Evolutionary conservation across 2,329 filamentous ascomycete species (phyloP).

Genomic region (Nigrospora sphaerica): DNA sequence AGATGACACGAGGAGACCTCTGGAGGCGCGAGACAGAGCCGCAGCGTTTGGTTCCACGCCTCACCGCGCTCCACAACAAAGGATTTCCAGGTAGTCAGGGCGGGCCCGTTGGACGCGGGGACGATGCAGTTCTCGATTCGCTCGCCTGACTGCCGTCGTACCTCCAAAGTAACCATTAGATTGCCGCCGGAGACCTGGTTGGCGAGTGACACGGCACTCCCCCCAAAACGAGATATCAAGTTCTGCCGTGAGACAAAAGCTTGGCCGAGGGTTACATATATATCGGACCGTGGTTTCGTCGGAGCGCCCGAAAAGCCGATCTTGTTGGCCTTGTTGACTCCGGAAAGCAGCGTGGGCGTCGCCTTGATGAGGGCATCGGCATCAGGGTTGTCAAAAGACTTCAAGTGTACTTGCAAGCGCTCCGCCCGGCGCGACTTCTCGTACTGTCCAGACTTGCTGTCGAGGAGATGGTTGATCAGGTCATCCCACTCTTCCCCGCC

Average conservation of each 20-base stretch:
- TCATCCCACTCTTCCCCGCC: conserved; percentile 61
- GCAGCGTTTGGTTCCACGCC: conserved; percentile 81
- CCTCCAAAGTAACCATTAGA: conserved; percentile 82
- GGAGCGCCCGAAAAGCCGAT: conserved; percentile 93
- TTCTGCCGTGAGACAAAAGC: conserved; percentile 74
- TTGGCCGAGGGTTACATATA: conserved; percentile 81
- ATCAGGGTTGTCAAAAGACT: conserved; percentile 70
- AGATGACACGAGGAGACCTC: conserved; percentile 80
- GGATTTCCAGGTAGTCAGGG: conserved; percentile 82
- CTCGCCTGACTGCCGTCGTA: conserved; percentile 70
- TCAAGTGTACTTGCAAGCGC: conserved; percentile 71
- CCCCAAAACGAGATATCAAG: conserved; percentile 56
- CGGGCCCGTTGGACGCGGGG: conserved; percentile 72
- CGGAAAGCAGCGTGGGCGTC: conserved; percentile 81
- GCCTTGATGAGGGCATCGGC: conserved; percentile 75
- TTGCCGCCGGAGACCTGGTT: conserved; percentile 60
- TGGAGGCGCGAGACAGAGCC: conserved; percentile 68
- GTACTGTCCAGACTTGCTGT: conserved; percentile 66
- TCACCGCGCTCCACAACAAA: conserved; percentile 72
- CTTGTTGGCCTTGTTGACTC: conserved; percentile 73
- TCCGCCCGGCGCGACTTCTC: conserved; percentile 67
- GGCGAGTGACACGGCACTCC: conserved; percentile 68
- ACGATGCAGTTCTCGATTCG: conserved; percentile 85
- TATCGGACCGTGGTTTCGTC: conserved; percentile 82
- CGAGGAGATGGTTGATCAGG: conserved; percentile 65